A percentile compares a stretch with the other conserved stretches of the same genome.
phyloP scores from a whole-genome alignment of 2,329 filamentous ascomycete genomes.

The Phaeomoniella chlamydospora region DNA sequence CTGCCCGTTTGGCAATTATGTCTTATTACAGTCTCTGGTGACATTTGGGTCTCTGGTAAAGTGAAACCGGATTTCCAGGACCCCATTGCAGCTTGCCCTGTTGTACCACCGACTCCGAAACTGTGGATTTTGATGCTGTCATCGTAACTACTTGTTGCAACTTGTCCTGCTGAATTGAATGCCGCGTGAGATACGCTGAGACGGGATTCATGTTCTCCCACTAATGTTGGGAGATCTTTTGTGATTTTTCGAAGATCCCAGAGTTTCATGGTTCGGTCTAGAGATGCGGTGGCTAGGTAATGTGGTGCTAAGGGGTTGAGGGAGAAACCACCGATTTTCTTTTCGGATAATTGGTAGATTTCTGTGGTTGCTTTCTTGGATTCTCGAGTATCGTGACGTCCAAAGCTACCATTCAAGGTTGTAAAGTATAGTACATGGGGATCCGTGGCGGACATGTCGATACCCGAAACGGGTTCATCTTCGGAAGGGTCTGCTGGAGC shows the following conservation, averaged over 20 bases:
- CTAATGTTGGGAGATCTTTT: constrained; percentile 46
- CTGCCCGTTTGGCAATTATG: constrained; percentile 86
- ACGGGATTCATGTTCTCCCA: constrained; percentile 70
- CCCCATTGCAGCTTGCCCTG: constrained; percentile 33
- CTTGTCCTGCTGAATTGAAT: constrained; percentile 70
- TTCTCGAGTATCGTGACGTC: constrained; percentile 63
- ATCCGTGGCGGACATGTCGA: constrained; percentile 62
- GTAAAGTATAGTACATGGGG: constrained; percentile 73
- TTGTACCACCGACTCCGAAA: constrained; percentile 34
- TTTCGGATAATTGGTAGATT: constrained; percentile 65
- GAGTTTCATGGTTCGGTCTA: constrained; percentile 78
- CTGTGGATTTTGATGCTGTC: constrained; percentile 90
- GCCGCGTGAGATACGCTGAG: constrained; percentile 86
- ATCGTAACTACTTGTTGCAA: constrained; percentile 89
- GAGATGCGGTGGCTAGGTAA: constrained; percentile 72
- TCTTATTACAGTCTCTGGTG: constrained; percentile 51
- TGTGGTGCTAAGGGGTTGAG: constrained; percentile 68
- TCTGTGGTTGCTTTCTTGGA: constrained; percentile 40
- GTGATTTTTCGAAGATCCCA: constrained; percentile 80
- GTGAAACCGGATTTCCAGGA: constrained; percentile 45
- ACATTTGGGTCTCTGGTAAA: constrained; percentile 48
- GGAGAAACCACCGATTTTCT: constrained; percentile 92
- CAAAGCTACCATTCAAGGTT: constrained; percentile 67
- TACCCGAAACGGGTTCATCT: constrained; percentile 67
- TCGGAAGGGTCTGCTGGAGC: constrained; percentile 54